A percentile compares a stretch with the other conserved stretches of the same genome.
These are phyloP conservation scores for Melocanna baccifera DNA, from an alignment of 176 grass and related monocot genomes.

Conservation along the genomic window DNA sequence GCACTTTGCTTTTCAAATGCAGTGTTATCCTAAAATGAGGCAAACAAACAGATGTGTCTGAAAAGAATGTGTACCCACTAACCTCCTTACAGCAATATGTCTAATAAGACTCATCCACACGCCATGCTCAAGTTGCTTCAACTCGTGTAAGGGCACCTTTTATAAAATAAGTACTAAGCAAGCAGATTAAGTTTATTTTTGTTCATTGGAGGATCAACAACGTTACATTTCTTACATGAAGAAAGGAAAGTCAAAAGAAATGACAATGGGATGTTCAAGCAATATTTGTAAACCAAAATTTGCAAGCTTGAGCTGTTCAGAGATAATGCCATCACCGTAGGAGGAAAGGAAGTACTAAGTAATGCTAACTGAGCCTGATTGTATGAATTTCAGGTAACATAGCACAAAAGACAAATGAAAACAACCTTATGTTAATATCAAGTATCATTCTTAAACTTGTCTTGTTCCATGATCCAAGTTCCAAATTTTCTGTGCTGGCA, in stretches of 20 bases:
- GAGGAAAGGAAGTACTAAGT: not conserved
- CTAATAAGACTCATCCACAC: not conserved
- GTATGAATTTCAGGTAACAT: not conserved
- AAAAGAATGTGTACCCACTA: constrained; percentile 15
- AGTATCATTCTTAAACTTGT: not conserved
- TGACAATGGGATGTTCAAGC: not conserved
- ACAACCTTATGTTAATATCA: constrained; percentile 2
- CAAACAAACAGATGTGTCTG: constrained; percentile 14
- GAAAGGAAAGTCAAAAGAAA: not conserved
- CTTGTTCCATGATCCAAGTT: not conserved
- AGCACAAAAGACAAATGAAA: not conserved
- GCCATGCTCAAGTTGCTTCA: constrained; percentile 3
- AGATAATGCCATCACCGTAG: not conserved
- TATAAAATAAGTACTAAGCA: not conserved
- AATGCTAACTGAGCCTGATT: not conserved
- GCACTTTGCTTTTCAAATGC: constrained; percentile 89
- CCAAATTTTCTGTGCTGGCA: not conserved
- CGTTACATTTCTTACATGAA: not conserved
- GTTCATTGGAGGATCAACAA: not conserved
- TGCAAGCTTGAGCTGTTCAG: constrained; percentile 2
- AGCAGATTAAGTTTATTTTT: not conserved
- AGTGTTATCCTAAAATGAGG: constrained; percentile 67
- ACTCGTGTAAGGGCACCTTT: not conserved
- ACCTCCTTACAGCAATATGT: constrained; percentile 15
- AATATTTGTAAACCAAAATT: not conserved